These are phyloP conservation scores for Chaetomium cochliodes DNA, from an alignment of 495 filamentous ascomycete species.

Conservation along the genomic window DNA sequence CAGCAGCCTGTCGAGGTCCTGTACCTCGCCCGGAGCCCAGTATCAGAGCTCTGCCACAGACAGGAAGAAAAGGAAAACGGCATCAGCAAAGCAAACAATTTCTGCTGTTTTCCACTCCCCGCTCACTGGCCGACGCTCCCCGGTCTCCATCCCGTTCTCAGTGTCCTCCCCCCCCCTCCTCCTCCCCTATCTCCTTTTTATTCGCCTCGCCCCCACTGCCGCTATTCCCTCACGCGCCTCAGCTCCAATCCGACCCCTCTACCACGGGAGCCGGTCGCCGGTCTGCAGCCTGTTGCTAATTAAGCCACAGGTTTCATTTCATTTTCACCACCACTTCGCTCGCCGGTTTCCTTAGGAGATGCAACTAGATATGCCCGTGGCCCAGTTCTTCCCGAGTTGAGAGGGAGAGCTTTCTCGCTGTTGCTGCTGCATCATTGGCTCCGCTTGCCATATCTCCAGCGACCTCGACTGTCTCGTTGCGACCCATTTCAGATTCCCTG, in stretches of 20 bases:
- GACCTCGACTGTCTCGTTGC: not conserved
- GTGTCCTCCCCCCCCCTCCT: not conserved
- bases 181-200: not conserved
- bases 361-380: slow-evolving; percentile 9
- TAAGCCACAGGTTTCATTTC: slow-evolving; percentile 22
- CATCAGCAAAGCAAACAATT: slow-evolving; percentile 23
- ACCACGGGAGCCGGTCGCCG: slow-evolving; percentile 6
- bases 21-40: not conserved
- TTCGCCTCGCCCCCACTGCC: slow-evolving; percentile 24
- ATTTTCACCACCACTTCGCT: slow-evolving; percentile 12
- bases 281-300: slow-evolving; percentile 22
- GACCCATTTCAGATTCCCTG: not conserved
- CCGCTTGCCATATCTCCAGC: not conserved
- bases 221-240: slow-evolving; percentile 18
- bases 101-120: slow-evolving; percentile 6
- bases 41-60: not conserved
- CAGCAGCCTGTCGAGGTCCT: slow-evolving; percentile 21
- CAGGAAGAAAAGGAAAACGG: slow-evolving; percentile 17
- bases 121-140: not conserved
- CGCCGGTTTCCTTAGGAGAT: slow-evolving; percentile 8
- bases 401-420: slow-evolving; percentile 2
- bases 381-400: slow-evolving; percentile 5
- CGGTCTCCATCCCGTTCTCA: slow-evolving; percentile 15
- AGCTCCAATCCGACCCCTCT: slow-evolving; percentile 9
- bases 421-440: slow-evolving; percentile 10